phyloP scores from a whole-genome alignment of 169 alveolate species.

The Plasmodium vinckei region DNA sequence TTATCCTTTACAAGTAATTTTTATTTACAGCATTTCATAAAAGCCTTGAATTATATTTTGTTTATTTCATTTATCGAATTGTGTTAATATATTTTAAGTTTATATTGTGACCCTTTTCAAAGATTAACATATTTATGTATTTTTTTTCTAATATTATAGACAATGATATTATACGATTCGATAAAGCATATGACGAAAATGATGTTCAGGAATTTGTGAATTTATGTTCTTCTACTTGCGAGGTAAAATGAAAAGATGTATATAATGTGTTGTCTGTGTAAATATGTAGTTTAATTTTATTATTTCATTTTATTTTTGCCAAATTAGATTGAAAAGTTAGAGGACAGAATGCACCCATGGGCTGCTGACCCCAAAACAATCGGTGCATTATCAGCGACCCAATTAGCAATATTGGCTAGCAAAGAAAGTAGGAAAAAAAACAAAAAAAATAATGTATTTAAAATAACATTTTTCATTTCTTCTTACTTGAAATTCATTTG shows the following conservation, averaged over 20 bases:
- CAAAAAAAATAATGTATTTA: not conserved
- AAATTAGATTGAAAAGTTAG: conserved; percentile 88
- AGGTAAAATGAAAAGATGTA: conserved; percentile 30
- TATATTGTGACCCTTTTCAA: not conserved
- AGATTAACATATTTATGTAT: too few relatives aligned
- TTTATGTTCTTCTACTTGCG: conserved; percentile 85
- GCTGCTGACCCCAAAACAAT: conserved; percentile 96
- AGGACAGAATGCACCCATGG: conserved; percentile 95
- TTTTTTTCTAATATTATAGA: conserved; percentile 47
- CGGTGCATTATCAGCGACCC: conserved; percentile 96
- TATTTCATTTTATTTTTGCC: not conserved
- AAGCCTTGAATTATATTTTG: too few relatives aligned
- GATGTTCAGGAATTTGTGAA: conserved; percentile 87
- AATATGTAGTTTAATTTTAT: not conserved
- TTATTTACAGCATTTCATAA: conserved; percentile 17
- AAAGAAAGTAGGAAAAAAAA: conserved; percentile 74
- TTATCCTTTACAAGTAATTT: conserved; percentile 68
- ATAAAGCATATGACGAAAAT: conserved; percentile 89
- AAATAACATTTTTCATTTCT: not conserved
- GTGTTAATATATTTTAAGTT: not conserved
- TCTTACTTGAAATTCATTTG: too few relatives aligned
- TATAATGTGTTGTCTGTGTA: not conserved
- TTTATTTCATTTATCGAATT: not conserved
- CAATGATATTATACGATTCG: conserved; percentile 88
- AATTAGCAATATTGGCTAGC: conserved; percentile 94